Evolutionary conservation across 257 asterid species (phyloP).

Genomic region (Solanum peruvianum): DNA sequence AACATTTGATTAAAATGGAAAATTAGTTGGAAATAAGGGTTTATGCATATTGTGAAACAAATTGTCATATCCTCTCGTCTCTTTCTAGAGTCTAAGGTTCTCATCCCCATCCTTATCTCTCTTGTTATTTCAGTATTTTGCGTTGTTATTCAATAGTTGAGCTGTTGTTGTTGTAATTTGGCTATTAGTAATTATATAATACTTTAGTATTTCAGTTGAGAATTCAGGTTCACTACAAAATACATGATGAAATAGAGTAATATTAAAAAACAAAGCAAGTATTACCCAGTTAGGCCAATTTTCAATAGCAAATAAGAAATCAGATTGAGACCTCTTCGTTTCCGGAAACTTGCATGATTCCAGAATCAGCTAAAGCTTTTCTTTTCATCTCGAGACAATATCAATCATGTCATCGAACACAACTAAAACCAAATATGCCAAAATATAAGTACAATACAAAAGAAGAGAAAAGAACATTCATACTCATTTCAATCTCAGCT

Average conservation of each 20-base stretch:
- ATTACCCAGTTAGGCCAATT: background rate
- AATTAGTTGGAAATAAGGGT: background rate
- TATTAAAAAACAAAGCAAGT: background rate
- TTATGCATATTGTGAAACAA: background rate
- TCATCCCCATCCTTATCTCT: background rate
- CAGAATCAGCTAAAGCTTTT: background rate
- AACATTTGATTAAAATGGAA: background rate
- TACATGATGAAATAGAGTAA: background rate
- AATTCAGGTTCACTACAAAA: background rate
- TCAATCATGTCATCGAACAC: constrained; percentile 4
- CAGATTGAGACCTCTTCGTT: background rate
- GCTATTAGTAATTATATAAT: background rate
- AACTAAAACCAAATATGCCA: background rate
- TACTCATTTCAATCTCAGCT: background rate
- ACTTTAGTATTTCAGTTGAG: background rate
- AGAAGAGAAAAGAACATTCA: background rate
- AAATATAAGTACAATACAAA: background rate
- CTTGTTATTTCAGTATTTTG: background rate
- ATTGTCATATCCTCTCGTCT: background rate
- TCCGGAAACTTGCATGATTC: background rate
- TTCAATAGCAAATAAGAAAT: background rate
- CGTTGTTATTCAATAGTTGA: background rate
- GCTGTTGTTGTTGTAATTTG: background rate
- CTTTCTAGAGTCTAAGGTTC: background rate
- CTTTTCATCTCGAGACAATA: background rate